Conservation (phyloP, 345 rosid genomes). For the Bretschneidera sinensis region DNA sequence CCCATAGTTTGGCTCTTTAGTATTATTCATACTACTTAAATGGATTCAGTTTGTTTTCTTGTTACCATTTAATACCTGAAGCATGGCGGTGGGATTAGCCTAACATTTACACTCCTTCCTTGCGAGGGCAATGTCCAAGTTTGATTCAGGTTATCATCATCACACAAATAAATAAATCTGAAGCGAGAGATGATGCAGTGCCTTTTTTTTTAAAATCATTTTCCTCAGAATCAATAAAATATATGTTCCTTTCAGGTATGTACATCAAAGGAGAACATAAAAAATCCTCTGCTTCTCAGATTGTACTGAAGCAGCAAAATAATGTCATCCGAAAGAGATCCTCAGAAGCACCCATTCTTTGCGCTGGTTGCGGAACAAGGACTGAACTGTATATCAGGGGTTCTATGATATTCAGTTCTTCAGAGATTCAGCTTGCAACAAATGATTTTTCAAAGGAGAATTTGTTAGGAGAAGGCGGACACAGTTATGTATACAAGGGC, state of each 20-base stretch:
- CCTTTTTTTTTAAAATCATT: not conserved
- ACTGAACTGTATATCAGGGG: constrained; percentile 43
- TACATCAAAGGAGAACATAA: constrained; percentile 15
- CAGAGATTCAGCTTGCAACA: constrained; percentile 48
- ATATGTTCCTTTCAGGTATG: constrained; percentile 10
- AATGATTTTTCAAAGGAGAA: constrained; percentile 38
- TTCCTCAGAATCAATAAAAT: not conserved
- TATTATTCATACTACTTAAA: no score
- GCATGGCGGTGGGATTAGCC: no score
- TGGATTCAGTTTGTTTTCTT: no score
- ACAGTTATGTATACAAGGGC: constrained; percentile 51
- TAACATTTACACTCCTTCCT: no score
- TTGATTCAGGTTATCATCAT: no score
- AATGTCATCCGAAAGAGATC: constrained; percentile 15
- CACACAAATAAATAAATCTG: no score
- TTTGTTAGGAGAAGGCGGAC: constrained; percentile 56
- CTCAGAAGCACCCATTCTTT: constrained; percentile 44
- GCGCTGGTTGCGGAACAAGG: constrained; percentile 45
- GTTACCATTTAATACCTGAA: no score
- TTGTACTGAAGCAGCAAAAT: constrained; percentile 17
- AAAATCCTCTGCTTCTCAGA: constrained; percentile 7
- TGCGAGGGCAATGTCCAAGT: no score
- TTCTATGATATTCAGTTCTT: constrained; percentile 37
- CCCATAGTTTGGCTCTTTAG: no score
- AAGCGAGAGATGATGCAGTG: not conserved